phyloP scores from a whole-genome alignment of 139 green algal species.

The Ettlia oleoabundans region DNA sequence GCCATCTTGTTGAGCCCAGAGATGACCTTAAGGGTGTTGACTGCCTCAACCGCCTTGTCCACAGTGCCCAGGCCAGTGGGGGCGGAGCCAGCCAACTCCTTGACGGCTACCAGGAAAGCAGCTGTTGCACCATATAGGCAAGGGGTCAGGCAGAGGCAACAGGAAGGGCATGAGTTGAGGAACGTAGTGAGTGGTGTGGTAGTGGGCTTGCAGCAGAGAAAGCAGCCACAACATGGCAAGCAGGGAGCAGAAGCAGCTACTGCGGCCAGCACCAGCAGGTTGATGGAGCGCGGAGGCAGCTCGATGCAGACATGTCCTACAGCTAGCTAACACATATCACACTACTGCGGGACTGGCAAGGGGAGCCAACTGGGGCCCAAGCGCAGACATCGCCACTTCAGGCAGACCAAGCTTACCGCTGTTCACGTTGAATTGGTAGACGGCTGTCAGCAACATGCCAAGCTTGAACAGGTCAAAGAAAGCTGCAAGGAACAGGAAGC shows the following conservation, averaged over 20 bases:
- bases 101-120: constrained; percentile 56
- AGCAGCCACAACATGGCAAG: too few relatives aligned
- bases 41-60: constrained; percentile 49
- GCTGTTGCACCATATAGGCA: constrained; percentile 3
- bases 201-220: too few relatives aligned
- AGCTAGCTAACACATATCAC: not conserved
- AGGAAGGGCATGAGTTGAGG: not conserved
- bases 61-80: constrained; percentile 43
- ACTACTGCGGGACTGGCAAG: not conserved
- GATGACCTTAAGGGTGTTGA: constrained; percentile 57
- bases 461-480: constrained; percentile 63
- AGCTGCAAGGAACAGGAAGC: constrained; percentile 14
- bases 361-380: not conserved
- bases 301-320: too few relatives aligned
- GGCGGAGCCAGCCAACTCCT: constrained; percentile 39
- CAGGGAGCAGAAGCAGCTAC: too few relatives aligned
- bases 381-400: not conserved
- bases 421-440: constrained; percentile 58
- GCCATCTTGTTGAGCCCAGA: constrained; percentile 54
- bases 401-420: not conserved
- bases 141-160: not conserved
- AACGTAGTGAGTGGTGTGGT: too few relatives aligned
- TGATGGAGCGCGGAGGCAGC: too few relatives aligned
- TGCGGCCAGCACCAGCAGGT: too few relatives aligned
- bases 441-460: constrained; percentile 37